Base-by-base conservation (phyloP, 2,329 filamentous ascomycete genomes). In the Sodiomyces alkalinus region DNA sequence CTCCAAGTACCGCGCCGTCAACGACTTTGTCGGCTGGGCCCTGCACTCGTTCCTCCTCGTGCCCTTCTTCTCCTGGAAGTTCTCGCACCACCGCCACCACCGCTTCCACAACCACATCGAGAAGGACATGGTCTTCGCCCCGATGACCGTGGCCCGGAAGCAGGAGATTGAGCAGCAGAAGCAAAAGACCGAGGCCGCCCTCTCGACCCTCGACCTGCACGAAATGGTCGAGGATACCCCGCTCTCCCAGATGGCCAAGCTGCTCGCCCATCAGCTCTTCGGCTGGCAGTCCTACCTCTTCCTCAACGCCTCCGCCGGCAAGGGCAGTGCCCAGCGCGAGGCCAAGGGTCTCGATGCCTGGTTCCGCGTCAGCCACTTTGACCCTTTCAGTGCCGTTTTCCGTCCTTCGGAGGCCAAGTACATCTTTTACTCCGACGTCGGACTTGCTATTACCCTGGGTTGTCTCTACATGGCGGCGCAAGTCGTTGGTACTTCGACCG, bases 51-150 rank as follows among this genome's bases (percentile, higher is more conserved):
- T 64, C 33, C 59, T 80, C 21, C 49, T 76, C 36, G 74, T 77
- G 3, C 77, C 77, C 4, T 82, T 74, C 55, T 80, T 79, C 55
- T 72, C 68, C 27, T 81, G 76, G 76, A 73, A 77, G 53, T 72
- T 71, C 47, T 74, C 67, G 18, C 77, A 82, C 49, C 63, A 65
- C 33, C 65, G 74, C 28, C 77, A 81, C 51, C 77, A 82, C 54
- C 67, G 66, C 39, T 75, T 68, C 51, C 72, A 70, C 24, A 71
- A 71, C 38, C 66, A 79, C 53, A 71, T 77, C 55, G 63, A 72
- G 33, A 73, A 71, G 55, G 74, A 79, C 46, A 74, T 72, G 46
- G 69, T 64, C 13, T 75, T 74, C 35, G 70, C 75, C 11, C 71
- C 71, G 26, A 51, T 53, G 38, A 64, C 56, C 36, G 23, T 25